Evolutionary conservation across 2,329 filamentous ascomycete species (phyloP), one percentile per base, ranked within the genome.

Genomic region (Cladophialophora yegresii): DNA sequence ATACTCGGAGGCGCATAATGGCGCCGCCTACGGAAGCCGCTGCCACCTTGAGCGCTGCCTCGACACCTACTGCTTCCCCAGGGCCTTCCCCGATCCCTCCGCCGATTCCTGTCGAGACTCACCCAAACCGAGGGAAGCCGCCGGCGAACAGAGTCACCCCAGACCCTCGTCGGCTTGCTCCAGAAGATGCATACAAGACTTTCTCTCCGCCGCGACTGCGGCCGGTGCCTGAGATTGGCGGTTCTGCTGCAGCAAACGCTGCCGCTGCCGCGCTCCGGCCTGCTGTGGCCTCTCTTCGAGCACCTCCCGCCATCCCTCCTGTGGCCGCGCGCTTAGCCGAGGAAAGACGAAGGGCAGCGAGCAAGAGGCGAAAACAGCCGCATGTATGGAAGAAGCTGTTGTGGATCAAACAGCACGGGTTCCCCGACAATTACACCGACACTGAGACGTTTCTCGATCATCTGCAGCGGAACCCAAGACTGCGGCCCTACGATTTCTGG

Each of bases 401-500:
- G 61, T 99, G 95, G 95, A 93, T 99, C 74, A 96, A 96, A 79
- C 95, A 98, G 45, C 54, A 65, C 49, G 36, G 71, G 93, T 91
- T 96, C 75, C 93, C 95, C n/a, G 95, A 99, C 77, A 99, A 99
- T 77, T 98, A 98, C 76, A 98, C 95, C 47, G 95, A 99, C 75
- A 92, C 95, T 75, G 91, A 91, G 65, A 98, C 95, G 1, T 99
- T 99, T 73, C 88, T 99, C 70, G 93, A 97, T 74, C 92, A 96
- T 72, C 86, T 99, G 20, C 93, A 99, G 77, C 87, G 93, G 54
- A 99, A 99, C 76, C 93, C 93, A 4, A 88, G 93, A 47, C 85
- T 98, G 58, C 89, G 95, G 70, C 93, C 93, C 0, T 99, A 99
- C 77, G 93, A 98, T 74, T 99, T 99, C 78, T 99, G 95, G 93